Base-by-base conservation (phyloP, 345 rosid species). In the Boechera retrofracta region DNA sequence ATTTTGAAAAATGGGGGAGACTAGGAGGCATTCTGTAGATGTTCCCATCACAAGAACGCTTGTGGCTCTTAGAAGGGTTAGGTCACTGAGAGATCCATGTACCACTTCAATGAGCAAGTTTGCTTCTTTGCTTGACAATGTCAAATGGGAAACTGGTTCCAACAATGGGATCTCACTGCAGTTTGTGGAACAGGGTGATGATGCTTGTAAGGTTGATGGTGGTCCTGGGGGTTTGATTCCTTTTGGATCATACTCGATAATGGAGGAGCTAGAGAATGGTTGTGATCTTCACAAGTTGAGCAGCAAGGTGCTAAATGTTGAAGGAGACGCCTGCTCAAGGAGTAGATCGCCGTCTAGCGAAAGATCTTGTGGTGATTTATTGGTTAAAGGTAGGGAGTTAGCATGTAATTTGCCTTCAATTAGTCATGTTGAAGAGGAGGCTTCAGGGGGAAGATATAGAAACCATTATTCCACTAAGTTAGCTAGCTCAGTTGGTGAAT, bases 41-140 rank as follows among this genome's bases (percentile, higher is more conserved):
- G 72, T 92, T 62, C 99, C 99, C 13, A 89, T 95, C 51, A 83
- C 99, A 35, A 92, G 89, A 79, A 87, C 97, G 36, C 96, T 95
- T n/a, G 77, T 86, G 11, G 96, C 98, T 21, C 90, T 95, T 26
- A 85, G 97, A 84, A 88, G 98, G 63, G 99, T 95, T 77, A 83
- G 88, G 87, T 95, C 99, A 38, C 70, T 95, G 44, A 87, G 96
- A 87, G 99, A 95, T 82, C 99, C 99, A 2, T 86, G 94, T 28
- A 92, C 99, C 13, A 95, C 85, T 80, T 88, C 98, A 5, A 86
- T 92, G 97, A 95, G 94, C 88, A 95, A 92, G 72, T 86, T 95
- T 77, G 85, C 98, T 82, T 69, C 93, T 76, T 83, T 92, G 75
- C 81, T 88, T 24, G 98, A 92, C 66, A 91, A 85, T 81, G 93